Percentiles rank a stretch among this genome's conserved stretches.
These are phyloP conservation scores for Saccharomyces hybrid DNA, from an alignment of 1,139 yeast genomes.

Conservation along the genomic window DNA sequence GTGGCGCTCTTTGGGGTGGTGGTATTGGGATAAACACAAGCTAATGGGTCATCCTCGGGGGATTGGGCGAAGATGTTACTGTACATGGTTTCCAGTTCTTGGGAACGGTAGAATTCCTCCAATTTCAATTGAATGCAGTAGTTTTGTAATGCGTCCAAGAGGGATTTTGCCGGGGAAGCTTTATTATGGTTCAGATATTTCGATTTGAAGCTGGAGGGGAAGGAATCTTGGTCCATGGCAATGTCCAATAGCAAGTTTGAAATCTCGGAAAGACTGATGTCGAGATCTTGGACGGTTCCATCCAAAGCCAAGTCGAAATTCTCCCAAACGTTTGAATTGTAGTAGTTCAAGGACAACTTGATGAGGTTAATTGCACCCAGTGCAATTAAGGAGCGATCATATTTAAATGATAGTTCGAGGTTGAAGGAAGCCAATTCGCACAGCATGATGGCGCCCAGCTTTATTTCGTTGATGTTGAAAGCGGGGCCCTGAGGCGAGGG, in stretches of 20 bases:
- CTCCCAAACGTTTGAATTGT: constrained; percentile 16
- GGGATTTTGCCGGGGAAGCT: constrained; percentile 6
- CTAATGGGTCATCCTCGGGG: constrained; percentile 3
- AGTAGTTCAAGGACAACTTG: constrained; percentile 18
- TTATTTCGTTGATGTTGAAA: constrained; percentile 40
- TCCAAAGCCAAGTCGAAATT: constrained; percentile 13
- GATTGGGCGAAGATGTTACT: neutral
- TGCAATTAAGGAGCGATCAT: constrained; percentile 50
- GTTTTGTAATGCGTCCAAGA: constrained; percentile 12
- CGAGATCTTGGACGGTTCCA: constrained; percentile 4
- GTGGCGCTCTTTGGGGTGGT: neutral
- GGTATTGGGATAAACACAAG: constrained; percentile 2
- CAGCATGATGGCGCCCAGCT: constrained; percentile 49
- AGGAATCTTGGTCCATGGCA: constrained; percentile 10
- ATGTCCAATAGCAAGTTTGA: constrained; percentile 14
- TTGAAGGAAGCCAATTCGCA: constrained; percentile 63
- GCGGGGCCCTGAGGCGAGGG: neutral
- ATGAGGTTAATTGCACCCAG: constrained; percentile 41
- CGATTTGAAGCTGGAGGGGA: constrained; percentile 29
- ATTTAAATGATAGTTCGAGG: constrained; percentile 49
- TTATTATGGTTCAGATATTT: constrained; percentile 15
- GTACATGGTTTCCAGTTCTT: constrained; percentile 8
- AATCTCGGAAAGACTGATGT: constrained; percentile 10
- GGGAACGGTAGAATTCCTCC: constrained; percentile 18
- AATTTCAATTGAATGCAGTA: constrained; percentile 17